These are phyloP conservation scores for Hirsutella minnesotensis DNA, from an alignment of 2,329 filamentous ascomycete genomes.

Conservation along the genomic window DNA sequence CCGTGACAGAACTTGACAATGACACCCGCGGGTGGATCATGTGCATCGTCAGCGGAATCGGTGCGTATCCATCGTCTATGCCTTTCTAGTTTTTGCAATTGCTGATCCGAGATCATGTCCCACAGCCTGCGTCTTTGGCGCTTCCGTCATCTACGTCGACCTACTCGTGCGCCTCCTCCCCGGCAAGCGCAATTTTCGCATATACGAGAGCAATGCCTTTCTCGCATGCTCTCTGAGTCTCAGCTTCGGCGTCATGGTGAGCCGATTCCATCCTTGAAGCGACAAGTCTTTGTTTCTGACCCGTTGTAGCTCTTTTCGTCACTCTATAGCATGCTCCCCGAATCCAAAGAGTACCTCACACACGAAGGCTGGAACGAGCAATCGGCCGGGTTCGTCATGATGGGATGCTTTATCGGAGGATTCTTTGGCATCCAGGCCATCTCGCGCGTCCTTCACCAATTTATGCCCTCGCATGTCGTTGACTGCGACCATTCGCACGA, in stretches of 20 bases:
- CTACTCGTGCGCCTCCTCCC: slow-evolving; percentile 61
- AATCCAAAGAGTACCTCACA: slow-evolving; percentile 65
- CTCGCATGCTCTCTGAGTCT: slow-evolving; percentile 79
- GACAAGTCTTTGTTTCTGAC: no score
- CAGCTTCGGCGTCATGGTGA: slow-evolving; percentile 92
- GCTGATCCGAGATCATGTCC: neutral
- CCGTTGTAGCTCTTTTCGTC: slow-evolving; percentile 74
- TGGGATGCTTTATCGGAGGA: slow-evolving; percentile 57
- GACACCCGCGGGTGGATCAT: slow-evolving; percentile 92
- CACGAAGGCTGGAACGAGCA: slow-evolving; percentile 56
- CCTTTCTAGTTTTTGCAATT: neutral
- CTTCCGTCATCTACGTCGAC: slow-evolving; percentile 81
- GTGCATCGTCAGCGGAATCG: slow-evolving; percentile 67
- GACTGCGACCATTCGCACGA: slow-evolving; percentile 68
- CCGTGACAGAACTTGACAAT: slow-evolving; percentile 43
- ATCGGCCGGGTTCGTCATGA: slow-evolving; percentile 55
- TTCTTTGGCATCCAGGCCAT: slow-evolving; percentile 66
- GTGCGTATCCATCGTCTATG: slow-evolving; percentile 26
- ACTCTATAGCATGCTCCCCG: slow-evolving; percentile 85
- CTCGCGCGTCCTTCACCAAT: slow-evolving; percentile 59
- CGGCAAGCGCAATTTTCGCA: slow-evolving; percentile 65
- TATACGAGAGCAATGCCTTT: slow-evolving; percentile 82
- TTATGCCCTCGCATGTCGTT: slow-evolving; percentile 68
- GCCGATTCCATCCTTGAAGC: no score
- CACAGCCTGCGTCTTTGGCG: slow-evolving; percentile 59